Conservation (phyloP, 2,329 filamentous ascomycete genomes). For the Calonectria pauciramosa region DNA sequence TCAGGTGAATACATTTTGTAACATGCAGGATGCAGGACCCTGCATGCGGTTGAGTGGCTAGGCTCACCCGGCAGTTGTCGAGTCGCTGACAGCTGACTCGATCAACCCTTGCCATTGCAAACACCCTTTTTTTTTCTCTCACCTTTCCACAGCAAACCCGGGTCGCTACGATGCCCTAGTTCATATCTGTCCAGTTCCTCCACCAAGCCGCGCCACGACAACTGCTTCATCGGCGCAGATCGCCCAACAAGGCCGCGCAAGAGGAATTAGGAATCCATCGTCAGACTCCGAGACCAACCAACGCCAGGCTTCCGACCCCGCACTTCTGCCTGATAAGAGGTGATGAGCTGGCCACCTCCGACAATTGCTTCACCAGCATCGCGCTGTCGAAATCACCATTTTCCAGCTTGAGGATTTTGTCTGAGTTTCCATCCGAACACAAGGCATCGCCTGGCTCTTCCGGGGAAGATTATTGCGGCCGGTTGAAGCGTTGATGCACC, state of each 20-base stretch:
- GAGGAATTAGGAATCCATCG: neutral
- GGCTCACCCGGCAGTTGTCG: neutral
- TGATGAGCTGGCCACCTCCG: neutral
- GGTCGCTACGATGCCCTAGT: neutral
- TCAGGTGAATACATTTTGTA: neutral
- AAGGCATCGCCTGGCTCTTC: neutral
- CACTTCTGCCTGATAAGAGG: constrained; percentile 12
- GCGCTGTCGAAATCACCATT: neutral
- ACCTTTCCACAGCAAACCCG: neutral
- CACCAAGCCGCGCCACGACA: neutral
- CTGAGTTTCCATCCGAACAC: neutral
- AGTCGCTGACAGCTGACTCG: neutral
- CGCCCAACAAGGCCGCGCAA: neutral
- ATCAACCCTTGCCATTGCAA: neutral
- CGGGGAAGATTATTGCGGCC: neutral
- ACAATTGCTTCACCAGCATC: neutral
- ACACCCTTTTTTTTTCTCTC: neutral
- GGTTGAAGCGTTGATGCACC: neutral
- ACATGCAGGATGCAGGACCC: neutral
- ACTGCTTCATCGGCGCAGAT: neutral
- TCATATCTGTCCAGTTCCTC: neutral
- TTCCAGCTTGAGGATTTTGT: neutral
- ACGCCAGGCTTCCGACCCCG: neutral
- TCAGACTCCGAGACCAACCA: neutral
- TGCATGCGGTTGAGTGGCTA: neutral